Evolutionary conservation across 2,329 filamentous ascomycete genomes (phyloP), one percentile per base, ranked within the genome.

Genomic region (Zasmidium cellare): DNA sequence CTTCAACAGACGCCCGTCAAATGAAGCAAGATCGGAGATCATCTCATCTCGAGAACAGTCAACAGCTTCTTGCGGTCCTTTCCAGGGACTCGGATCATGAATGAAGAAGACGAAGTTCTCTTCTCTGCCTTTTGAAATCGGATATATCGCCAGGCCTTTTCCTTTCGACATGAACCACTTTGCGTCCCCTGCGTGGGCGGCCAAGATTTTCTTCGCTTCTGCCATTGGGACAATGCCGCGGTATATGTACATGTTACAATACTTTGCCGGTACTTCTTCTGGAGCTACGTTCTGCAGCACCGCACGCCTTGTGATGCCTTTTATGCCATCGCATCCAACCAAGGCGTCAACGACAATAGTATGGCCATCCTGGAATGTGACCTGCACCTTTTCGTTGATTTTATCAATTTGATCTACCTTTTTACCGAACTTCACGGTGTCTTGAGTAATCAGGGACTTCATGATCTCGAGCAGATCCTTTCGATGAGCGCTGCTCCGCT

Each of bases 271-370:
- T 0, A 78, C 72, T 2, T 77, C 74, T 3, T 54, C 46, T 0
- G 79, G 77, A 57, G 79, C 70, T 20, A 75, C 71, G 2, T 76
- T 67, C 0, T 81, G 82, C 2, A 87, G 73, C 5, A 88, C 69
- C 14, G 83, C 68, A 25, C 79, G 68, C 7, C 86, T 76, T 2
- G 82, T 76, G 2, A 76, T 74, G 1, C 82, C 84, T 67, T 84
- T 84, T 67, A 89, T 85, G 0, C 86, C 86, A 68, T 88, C 86
- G 66, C 83, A 86, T 2, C 84, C 85, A 57, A 88, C 76, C 0
- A 85, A 41, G 9, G 57, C 50, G 19, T 56, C 80, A 1, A 76
- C 77, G 57, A 74, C 72, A 24, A 79, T 76, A 45, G 46, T 47
- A 14, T 51, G 38, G 22, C 59, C 59, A 48, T 61, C 59, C 11